Percentiles rank a stretch among this genome's conserved stretches.
phyloP scores from a whole-genome alignment of 2,329 filamentous ascomycete species.

The Cladosporium velox region DNA sequence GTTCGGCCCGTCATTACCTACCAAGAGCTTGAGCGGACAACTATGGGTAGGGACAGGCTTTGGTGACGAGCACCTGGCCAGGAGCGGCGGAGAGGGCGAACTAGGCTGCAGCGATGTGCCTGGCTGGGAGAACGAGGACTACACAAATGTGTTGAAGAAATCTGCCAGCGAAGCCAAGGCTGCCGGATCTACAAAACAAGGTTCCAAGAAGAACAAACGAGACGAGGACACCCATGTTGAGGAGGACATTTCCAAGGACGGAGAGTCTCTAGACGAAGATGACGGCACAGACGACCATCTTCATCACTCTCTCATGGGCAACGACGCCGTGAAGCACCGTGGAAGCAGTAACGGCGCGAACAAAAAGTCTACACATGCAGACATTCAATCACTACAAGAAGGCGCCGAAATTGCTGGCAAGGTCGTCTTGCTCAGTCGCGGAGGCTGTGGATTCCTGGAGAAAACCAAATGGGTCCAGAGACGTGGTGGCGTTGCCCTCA shows the following conservation, averaged over 20 bases:
- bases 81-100: conserved; percentile 69
- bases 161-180: conserved; percentile 21
- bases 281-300: conserved; percentile 87
- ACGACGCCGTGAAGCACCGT: conserved; percentile 40
- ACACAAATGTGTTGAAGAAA: conserved; percentile 25
- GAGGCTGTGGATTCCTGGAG: conserved; percentile 93
- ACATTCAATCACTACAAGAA: conserved; percentile 90
- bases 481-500: conserved; percentile 82
- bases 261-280: conserved; percentile 43
- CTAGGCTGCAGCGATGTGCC: conserved; percentile 93
- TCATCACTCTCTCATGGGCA: conserved; percentile 59
- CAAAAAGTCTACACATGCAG: conserved; percentile 62
- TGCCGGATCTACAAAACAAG: conserved; percentile 21
- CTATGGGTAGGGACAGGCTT: conserved; percentile 94
- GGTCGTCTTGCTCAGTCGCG: conserved; percentile 85
- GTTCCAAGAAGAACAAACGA: conserved; percentile 30
- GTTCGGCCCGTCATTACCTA: conserved; percentile 79
- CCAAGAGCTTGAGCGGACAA: conserved; percentile 78
- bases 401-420: conserved; percentile 91
- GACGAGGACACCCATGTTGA: conserved; percentile 13
- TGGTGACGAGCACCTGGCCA: conserved; percentile 69
- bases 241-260: conserved; percentile 18
- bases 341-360: conserved; percentile 39
- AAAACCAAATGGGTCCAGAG: conserved; percentile 97
- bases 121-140: conserved; percentile 71